Percentiles rank a stretch among this genome's conserved stretches.
Evolutionary conservation across 345 rosid genomes (phyloP).

Genomic region (Clarkia xantiana): DNA sequence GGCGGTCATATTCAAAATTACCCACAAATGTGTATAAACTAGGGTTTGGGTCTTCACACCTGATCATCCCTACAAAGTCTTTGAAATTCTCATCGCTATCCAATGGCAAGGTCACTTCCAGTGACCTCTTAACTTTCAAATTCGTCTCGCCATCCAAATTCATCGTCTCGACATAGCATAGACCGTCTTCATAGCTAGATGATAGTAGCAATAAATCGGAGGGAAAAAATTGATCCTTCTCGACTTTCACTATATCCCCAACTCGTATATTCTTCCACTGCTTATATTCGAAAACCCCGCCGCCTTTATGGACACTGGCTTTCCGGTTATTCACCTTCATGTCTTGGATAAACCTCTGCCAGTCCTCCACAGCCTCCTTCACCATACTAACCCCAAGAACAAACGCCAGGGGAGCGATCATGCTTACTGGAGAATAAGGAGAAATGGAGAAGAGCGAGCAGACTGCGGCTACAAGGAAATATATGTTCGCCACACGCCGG

Average conservation of each 20-base stretch:
- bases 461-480: conserved; percentile 81
- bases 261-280: conserved; percentile 68
- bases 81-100: conserved; percentile 58
- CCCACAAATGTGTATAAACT: conserved; percentile 89
- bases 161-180: conserved; percentile 99
- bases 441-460: conserved; percentile 77
- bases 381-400: conserved; percentile 97
- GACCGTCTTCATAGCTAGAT: conserved; percentile 86
- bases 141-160: conserved; percentile 98
- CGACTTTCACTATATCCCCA: conserved; percentile 81
- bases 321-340: conserved; percentile 73
- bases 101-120: conserved; percentile 58
- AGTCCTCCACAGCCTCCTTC: conserved; percentile 93
- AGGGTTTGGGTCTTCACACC: conserved; percentile 95
- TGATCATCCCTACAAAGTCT: conserved; percentile 47
- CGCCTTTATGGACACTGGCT: conserved; percentile 41
- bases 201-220: conserved; percentile 89
- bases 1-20: conserved; percentile 52
- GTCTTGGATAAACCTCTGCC: conserved; percentile 95
- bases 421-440: conserved; percentile 81
- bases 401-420: conserved; percentile 85
- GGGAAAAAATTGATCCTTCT: conserved; percentile 91
- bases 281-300: conserved; percentile 43
- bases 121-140: conserved; percentile 73
- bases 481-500: conserved; percentile 84